A percentile compares a stretch with the other conserved stretches of the same genome.
phyloP scores from a whole-genome alignment of 2,329 filamentous ascomycete species.

The Aspergillus ustus region DNA sequence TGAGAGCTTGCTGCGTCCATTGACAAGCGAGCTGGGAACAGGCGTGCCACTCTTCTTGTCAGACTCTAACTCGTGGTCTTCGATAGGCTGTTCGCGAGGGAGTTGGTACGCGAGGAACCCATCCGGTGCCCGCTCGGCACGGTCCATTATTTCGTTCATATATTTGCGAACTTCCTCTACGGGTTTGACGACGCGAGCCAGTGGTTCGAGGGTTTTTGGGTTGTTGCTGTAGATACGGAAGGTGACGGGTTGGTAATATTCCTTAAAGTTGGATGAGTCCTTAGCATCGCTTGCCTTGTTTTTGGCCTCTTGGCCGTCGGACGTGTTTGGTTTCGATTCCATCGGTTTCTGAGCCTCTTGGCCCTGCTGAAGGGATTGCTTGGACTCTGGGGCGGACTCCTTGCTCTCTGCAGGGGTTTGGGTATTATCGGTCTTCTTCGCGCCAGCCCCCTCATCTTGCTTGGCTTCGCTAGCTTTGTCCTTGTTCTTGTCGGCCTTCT shows the following conservation, averaged over 20 bases:
- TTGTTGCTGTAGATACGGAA: conserved; percentile 60
- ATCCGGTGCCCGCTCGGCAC: conserved; percentile 59
- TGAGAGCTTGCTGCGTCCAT: conserved; percentile 31
- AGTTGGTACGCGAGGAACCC: conserved; percentile 61
- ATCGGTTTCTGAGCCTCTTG: conserved; percentile 15
- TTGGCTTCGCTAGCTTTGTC: conserved; percentile 12
- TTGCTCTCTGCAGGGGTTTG: conserved; percentile 10
- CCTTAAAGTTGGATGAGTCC: conserved; percentile 37
- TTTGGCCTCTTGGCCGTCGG: conserved; percentile 7
- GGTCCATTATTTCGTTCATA: conserved; percentile 63
- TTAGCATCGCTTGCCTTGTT: conserved; percentile 18
- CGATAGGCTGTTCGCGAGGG: conserved; percentile 48
- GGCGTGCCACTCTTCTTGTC: conserved; percentile 29
- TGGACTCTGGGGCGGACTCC: conserved; percentile 15
- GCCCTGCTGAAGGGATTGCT: conserved; percentile 16
- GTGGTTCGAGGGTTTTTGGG: conserved; percentile 57
- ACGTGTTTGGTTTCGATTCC: background rate
- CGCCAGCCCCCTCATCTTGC: conserved; percentile 12
- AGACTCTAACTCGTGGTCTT: conserved; percentile 34
- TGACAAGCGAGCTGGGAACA: conserved; percentile 18
- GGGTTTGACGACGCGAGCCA: conserved; percentile 61
- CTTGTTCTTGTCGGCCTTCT: conserved; percentile 40
- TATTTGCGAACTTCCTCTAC: conserved; percentile 57
- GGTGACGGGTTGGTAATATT: conserved; percentile 59
- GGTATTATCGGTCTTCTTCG: conserved; percentile 14